Evolutionary conservation across 2,329 filamentous ascomycete species (phyloP).

Genomic region (Microsporum audouinii): DNA sequence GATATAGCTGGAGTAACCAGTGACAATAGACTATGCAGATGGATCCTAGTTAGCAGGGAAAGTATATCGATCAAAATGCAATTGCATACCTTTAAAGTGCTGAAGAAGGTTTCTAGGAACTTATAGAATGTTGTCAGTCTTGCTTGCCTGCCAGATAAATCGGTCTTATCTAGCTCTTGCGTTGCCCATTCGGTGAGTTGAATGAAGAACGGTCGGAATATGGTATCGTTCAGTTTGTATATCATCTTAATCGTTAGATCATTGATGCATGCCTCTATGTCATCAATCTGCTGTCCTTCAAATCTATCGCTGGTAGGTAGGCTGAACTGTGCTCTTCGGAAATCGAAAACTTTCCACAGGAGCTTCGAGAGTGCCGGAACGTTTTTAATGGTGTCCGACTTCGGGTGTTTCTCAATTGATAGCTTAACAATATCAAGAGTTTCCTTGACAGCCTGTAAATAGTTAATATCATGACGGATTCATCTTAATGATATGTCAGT

Average conservation of each 20-base stretch:
- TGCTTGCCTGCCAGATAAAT: constrained; percentile 45
- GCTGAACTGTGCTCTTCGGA: constrained; percentile 30
- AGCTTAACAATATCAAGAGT: constrained; percentile 57
- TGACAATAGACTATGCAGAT: constrained; percentile 61
- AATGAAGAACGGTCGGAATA: constrained; percentile 84
- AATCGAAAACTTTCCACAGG: constrained; percentile 43
- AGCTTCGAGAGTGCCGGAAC: constrained; percentile 54
- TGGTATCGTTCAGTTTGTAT: constrained; percentile 88
- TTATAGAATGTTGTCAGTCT: constrained; percentile 68
- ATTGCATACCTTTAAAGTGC: constrained; percentile 55
- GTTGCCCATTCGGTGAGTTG: constrained; percentile 73
- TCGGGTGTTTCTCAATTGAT: constrained; percentile 65
- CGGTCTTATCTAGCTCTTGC: constrained; percentile 49
- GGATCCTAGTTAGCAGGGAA: not conserved
- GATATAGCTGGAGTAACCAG: constrained; percentile 77
- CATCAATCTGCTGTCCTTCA: constrained; percentile 39
- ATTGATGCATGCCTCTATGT: constrained; percentile 55
- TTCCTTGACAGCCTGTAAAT: constrained; percentile 51
- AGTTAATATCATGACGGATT: constrained; percentile 14
- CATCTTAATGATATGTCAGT: not conserved
- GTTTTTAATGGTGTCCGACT: constrained; percentile 67
- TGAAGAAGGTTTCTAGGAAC: constrained; percentile 71
- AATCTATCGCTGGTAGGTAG: constrained; percentile 26
- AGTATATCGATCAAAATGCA: not conserved
- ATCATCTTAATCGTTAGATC: constrained; percentile 76